Evolutionary conservation across 768 basidiomycete species (phyloP).

Genomic region (Phallus indusiatus): DNA sequence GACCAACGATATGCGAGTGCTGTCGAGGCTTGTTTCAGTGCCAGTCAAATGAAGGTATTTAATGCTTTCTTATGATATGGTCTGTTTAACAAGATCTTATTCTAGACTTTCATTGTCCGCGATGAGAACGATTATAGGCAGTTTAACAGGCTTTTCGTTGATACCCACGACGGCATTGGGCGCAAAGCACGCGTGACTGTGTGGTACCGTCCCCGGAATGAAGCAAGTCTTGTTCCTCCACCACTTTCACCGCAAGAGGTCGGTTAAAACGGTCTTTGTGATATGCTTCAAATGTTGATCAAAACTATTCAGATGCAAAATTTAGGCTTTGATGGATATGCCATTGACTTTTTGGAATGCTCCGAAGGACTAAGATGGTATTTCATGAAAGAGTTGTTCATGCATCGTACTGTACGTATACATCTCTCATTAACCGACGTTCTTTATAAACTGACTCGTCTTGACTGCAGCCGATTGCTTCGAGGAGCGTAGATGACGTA

Average conservation of each 20-base stretch:
- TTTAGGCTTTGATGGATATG: conserved; percentile 74
- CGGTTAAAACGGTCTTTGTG: conserved; percentile 11
- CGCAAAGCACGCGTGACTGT: conserved; percentile 47
- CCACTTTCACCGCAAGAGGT: conserved; percentile 59
- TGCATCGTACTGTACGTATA: conserved; percentile 67
- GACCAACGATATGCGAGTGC: conserved; percentile 52
- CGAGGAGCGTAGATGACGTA: conserved; percentile 40
- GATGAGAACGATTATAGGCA: conserved; percentile 70
- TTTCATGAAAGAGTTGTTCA: conserved; percentile 47
- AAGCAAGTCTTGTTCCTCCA: conserved; percentile 30
- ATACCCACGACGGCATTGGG: conserved; percentile 44
- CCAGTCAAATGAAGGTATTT: conserved; percentile 51
- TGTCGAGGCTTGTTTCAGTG: conserved; percentile 64
- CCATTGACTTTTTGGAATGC: conserved; percentile 70
- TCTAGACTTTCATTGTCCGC: conserved; percentile 78
- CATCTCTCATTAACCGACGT: too few species aligned
- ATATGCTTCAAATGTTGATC: conserved; percentile 1
- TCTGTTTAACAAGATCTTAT: not conserved
- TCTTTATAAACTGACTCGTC: too few species aligned
- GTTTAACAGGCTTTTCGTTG: conserved; percentile 61
- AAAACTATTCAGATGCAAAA: conserved; percentile 37
- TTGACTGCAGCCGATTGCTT: conserved; percentile 50
- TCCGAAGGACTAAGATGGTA: conserved; percentile 68
- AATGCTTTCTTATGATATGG: not conserved
- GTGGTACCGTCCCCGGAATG: conserved; percentile 51